Conservation (phyloP, 176 grass and related monocot species). For the sorghum (Sorghum bicolor) region Sorghum_bicolor_NCBIv3 NC_012871.2:63259501-63260000, state of each 20-base stretch:
- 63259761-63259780: conserved; percentile 22
- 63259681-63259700: conserved; percentile 29
- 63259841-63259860: conserved; percentile 29
- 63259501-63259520: not conserved
- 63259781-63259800: conserved; percentile 17
- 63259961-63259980: conserved; percentile 67
- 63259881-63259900: conserved; percentile 31
- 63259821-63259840: conserved; percentile 29
- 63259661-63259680: not conserved
- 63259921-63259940: conserved; percentile 90
- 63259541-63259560: conserved; percentile 13
- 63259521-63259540: conserved; percentile 9
- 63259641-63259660: not conserved
- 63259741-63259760: not conserved
- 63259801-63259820: conserved; percentile 10
- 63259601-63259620: conserved; percentile 20
- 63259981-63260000: conserved; percentile 74
- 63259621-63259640: not conserved
- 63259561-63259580: conserved; percentile 12
- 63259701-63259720: not conserved
- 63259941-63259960: conserved; percentile 70
- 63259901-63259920: conserved; percentile 78
- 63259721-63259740: not conserved
- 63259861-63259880: conserved; percentile 28
- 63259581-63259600: not conserved